phyloP scores from a whole-genome alignment of 1,139 yeast genomes.

The Blastobotrys apis region DNA sequence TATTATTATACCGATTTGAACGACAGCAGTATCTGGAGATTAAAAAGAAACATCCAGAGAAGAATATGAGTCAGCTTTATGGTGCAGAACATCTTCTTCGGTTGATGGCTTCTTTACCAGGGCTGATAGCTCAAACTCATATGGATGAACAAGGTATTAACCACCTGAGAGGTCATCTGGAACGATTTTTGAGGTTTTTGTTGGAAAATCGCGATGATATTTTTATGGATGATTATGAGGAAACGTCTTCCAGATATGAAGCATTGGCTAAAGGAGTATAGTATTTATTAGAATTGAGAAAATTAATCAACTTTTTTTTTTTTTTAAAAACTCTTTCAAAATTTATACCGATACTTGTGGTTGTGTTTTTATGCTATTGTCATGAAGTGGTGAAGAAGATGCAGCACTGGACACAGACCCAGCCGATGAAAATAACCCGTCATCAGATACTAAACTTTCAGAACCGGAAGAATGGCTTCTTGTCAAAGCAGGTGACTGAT shows the following conservation, averaged over 20 bases:
- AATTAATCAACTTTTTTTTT: neutral
- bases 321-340: neutral
- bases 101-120: constrained; percentile 73
- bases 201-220: constrained; percentile 45
- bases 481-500: neutral
- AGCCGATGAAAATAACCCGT: constrained; percentile 10
- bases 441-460: constrained; percentile 4
- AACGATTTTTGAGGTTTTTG: constrained; percentile 48
- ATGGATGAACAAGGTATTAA: constrained; percentile 77
- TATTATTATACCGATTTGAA: constrained; percentile 78
- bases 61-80: constrained; percentile 48
- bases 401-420: constrained; percentile 5
- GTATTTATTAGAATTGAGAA: neutral
- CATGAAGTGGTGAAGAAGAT: neutral
- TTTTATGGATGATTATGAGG: constrained; percentile 45
- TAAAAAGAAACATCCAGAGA: constrained; percentile 38
- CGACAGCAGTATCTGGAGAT: constrained; percentile 71
- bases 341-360: neutral
- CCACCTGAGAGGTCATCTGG: constrained; percentile 51
- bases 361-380: neutral
- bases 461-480: constrained; percentile 1
- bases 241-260: constrained; percentile 63
- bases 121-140: constrained; percentile 66
- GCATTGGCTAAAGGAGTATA: constrained; percentile 37
- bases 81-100: constrained; percentile 77